A percentile compares a stretch with the other conserved stretches of the same genome.
phyloP scores from a whole-genome alignment of 306 rosid species.

The Calophaca sinica region DNA sequence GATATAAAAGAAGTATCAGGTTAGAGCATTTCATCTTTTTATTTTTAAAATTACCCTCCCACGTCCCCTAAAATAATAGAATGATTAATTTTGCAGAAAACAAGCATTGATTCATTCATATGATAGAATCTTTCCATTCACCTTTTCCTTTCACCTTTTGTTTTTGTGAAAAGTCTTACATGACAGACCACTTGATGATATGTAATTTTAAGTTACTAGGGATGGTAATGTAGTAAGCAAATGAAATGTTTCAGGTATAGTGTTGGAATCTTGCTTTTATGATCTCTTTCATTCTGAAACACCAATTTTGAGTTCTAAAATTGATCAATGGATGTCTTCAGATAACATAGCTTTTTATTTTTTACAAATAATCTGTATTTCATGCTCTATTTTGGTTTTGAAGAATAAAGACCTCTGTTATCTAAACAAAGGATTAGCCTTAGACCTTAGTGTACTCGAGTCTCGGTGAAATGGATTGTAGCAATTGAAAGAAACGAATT shows the following conservation, averaged over 20 bases:
- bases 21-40: slow-evolving; percentile 30
- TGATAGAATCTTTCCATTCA: not conserved
- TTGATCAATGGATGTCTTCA: not conserved
- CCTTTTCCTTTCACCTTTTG: not conserved
- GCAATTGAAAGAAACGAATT: not conserved
- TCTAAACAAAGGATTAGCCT: not conserved
- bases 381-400: not conserved
- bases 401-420: not conserved
- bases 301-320: not conserved
- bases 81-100: slow-evolving; percentile 16
- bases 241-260: not conserved
- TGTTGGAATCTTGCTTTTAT: not conserved
- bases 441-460: not conserved
- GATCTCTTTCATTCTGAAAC: not conserved
- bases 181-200: not conserved
- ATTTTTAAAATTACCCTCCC: not conserved
- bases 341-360: not conserved
- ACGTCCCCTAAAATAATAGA: not conserved
- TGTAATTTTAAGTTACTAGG: not conserved
- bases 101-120: not conserved
- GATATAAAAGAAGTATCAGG: slow-evolving; percentile 59
- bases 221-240: not conserved
- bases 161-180: not conserved
- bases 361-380: not conserved
- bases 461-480: not conserved